Evolutionary conservation across 768 basidiomycete genomes (phyloP), one percentile per base, ranked within the genome.

Genomic region (Phanerodontia chrysosporium): DNA sequence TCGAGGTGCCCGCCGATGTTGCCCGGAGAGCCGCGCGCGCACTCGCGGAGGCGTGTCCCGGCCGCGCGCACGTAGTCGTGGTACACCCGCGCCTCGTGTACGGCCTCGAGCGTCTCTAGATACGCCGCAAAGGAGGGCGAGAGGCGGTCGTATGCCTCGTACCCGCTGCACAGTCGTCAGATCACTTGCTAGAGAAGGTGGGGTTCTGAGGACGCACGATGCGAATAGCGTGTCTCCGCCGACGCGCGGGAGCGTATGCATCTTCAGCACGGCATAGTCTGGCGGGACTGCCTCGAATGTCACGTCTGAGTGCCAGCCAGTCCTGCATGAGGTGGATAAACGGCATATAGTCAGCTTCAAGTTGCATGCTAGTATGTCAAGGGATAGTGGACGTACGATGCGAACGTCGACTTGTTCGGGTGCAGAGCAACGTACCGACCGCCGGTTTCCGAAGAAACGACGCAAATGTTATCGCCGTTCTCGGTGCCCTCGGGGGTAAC

Each of bases 71-170:
- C 36, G 5, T 42, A 42, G 5, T 55, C 14, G 21, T 55, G 54
- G 54, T 42, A 55, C 35, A 55, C 25, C 4, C 54, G 54, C 21
- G 75, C 83, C 44, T 74, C 70, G 63, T 87, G 84, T 1, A 78
- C 67, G 0, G 85, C 85, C 1, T 83, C 14, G 87, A 70, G 10
- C 81, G 80, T 66, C 85, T 83, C 44, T 86, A 73, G 69, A 84
- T 84, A 35, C 72, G 74, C 51, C 76, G 72, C 60, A 76, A 77
- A 5, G 78, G 73, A 55, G 7, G 83, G 82, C 1, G 83, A 85
- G 25, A 88, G 78, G 18, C 81, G 74, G 68, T 85, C 83, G 70
- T 86, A 88, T 9, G 82, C 84, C 65, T 84, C 84, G 62, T 85
- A 87, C 2, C 75, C 81, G 58, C 70, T 70, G 36, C 28, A 22